phyloP scores from a whole-genome alignment of 1,284 basidiomycete species.

The Ustilago trichophora region DNA sequence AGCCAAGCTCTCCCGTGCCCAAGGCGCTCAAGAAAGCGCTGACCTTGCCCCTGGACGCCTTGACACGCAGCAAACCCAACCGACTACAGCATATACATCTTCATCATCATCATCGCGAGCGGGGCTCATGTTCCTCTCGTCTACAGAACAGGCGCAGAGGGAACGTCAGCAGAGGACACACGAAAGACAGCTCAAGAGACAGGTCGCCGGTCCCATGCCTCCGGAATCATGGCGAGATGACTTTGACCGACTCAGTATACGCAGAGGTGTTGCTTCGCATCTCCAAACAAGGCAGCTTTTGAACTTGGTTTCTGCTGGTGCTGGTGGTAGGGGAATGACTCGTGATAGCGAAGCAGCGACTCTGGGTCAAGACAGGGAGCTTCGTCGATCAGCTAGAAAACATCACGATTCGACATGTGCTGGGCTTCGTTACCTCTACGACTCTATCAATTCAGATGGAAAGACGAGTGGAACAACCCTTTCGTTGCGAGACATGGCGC shows the following conservation, averaged over 20 bases:
- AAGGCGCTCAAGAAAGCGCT: not conserved
- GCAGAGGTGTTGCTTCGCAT: constrained; percentile 1
- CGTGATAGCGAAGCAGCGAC: too few relatives aligned
- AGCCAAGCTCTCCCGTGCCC: constrained; percentile 20
- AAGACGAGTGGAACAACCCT: not conserved
- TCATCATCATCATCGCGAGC: constrained; percentile 29
- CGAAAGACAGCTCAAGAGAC: constrained; percentile 24
- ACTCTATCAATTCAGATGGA: not conserved
- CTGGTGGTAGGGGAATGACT: too few relatives aligned
- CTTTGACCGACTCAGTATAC: constrained; percentile 32
- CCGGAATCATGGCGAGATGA: constrained; percentile 45
- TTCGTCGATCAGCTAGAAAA: not conserved
- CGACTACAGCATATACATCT: not conserved
- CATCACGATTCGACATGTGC: constrained; percentile 5
- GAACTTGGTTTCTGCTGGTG: not conserved
- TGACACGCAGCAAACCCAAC: too few relatives aligned
- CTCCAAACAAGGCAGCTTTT: constrained; percentile 3
- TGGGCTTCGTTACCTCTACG: constrained; percentile 8
- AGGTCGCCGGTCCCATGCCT: constrained; percentile 46
- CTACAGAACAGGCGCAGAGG: constrained; percentile 18
- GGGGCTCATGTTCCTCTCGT: constrained; percentile 27
- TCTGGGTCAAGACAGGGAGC: too few relatives aligned
- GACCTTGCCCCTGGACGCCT: too few relatives aligned
- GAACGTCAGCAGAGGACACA: constrained; percentile 25
- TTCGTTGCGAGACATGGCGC: constrained; percentile 25